Evolutionary conservation across 768 basidiomycete species (phyloP).

Genomic region (Termitomyces sp.): DNA sequence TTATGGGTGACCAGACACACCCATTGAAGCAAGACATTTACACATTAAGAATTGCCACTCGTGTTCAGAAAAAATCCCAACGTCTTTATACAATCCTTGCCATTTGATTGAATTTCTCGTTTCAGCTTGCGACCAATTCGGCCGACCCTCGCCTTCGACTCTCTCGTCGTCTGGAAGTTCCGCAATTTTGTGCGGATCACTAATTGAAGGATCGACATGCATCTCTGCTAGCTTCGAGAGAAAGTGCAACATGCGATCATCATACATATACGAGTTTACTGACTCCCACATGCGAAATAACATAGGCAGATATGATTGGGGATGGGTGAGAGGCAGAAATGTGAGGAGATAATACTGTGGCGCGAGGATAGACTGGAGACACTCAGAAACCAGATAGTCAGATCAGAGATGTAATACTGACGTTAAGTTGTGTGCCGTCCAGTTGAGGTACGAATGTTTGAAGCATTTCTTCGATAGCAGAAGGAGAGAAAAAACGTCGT

Average conservation of each 20-base stretch:
- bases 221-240: constrained; percentile 71
- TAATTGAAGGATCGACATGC: constrained; percentile 74
- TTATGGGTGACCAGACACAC: constrained; percentile 31
- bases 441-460: constrained; percentile 76
- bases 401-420: constrained; percentile 25
- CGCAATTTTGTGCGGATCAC: constrained; percentile 64
- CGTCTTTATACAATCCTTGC: constrained; percentile 77
- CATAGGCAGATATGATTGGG: constrained; percentile 78
- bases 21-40: constrained; percentile 82
- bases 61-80: constrained; percentile 82
- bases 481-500: constrained; percentile 85
- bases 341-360: constrained; percentile 83
- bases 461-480: constrained; percentile 84
- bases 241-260: constrained; percentile 86
- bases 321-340: constrained; percentile 82
- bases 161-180: constrained; percentile 66
- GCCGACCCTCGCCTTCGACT: constrained; percentile 58
- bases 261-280: constrained; percentile 84
- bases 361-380: constrained; percentile 59
- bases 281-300: constrained; percentile 86
- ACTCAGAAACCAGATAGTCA: constrained; percentile 5
- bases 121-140: constrained; percentile 44
- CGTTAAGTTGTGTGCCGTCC: constrained; percentile 70
- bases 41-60: constrained; percentile 87
- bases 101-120: constrained; percentile 37